These are phyloP conservation scores for Barbatosphaeria neglecta DNA, from an alignment of 495 filamentous ascomycete genomes.

Conservation along the genomic window DNA sequence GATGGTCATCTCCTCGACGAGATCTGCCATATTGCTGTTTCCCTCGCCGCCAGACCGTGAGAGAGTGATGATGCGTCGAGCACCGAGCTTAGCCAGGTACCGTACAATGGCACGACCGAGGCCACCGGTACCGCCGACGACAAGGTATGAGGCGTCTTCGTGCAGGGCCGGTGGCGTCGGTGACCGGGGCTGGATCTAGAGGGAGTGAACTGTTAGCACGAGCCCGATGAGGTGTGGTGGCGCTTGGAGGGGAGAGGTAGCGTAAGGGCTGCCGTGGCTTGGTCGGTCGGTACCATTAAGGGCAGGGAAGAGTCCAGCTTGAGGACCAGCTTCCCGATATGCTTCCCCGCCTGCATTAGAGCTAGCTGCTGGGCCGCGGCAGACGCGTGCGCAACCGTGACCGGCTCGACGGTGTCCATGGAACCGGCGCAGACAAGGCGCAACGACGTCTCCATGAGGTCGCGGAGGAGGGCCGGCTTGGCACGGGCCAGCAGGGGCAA, in stretches of 20 bases:
- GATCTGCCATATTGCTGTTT: conserved; percentile 2
- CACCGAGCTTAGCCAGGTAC: conserved; percentile 44
- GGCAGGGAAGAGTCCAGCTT: neutral
- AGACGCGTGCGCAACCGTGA: conserved; percentile 25
- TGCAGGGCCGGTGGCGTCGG: conserved; percentile 9
- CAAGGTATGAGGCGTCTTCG: conserved; percentile 35
- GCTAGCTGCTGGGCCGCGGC: no score
- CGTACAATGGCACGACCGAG: conserved; percentile 41
- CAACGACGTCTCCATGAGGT: conserved; percentile 7
- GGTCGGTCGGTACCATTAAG: neutral
- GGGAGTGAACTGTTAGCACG: conserved; percentile 10
- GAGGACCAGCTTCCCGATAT: conserved; percentile 22
- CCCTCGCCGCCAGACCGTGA: conserved; percentile 32
- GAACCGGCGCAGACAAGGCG: conserved; percentile 8
- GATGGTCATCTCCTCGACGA: conserved; percentile 11
- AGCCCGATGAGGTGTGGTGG: no score
- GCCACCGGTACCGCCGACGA: conserved; percentile 46
- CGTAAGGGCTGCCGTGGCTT: no score
- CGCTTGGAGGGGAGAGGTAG: no score
- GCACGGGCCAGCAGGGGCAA: conserved; percentile 11
- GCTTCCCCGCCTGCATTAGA: conserved; percentile 16
- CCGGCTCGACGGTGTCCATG: conserved; percentile 13
- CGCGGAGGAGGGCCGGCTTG: conserved; percentile 3
- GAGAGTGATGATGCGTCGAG: conserved; percentile 38
- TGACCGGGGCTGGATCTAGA: conserved; percentile 3